Evolutionary conservation across 2,329 filamentous ascomycete species (phyloP), one percentile per base, ranked within the genome.

Genomic region (Phoma sp.): DNA sequence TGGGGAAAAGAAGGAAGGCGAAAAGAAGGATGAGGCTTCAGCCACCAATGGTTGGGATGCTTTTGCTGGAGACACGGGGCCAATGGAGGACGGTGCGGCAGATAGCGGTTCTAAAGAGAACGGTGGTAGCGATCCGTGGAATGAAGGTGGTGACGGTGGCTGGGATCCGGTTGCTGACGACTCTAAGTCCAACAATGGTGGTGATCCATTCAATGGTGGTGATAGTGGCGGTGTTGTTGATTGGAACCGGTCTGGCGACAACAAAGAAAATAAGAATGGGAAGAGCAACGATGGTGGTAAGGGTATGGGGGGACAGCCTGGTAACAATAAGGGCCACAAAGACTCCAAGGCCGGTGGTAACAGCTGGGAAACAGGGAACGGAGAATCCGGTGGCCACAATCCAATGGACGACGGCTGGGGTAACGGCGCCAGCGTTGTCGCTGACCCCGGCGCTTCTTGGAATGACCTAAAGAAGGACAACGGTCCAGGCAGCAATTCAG

Each of bases 1-100:
- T 6, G 41, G 45, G 13, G 41, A 51, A n/a, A 52, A 62, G n/a
- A 51, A 43, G 36, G 32, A 46, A 19, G 55, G 54, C 1, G 36
- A 55, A 3, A 57, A 52, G n/a, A 49, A 58, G 13, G 49, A 61
- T 1, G 49, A 51, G 12, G 25, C 32, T 3, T 15, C 36, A 37
- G 31, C 32, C 10, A 22, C 24, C n/a, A 17, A 17, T 17, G 47
- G 7, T 29, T 13, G 33, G 8, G 43, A 35, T 19, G 32, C 15
- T 37, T 1, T 29, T 3, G 8, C n/a, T 22, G 29, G 47, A 1
- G 29, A 37, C 13, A 13, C 13, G 5, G 8, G 27, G 27, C 1
- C 10, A 9, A 13, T 12, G 8, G 9, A 29, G 7, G 19, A 21
- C 13, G 19, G 6, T 29, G 19, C 46, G 24, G 24, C 21, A 35